A percentile compares a stretch with the other conserved stretches of the same genome.
Evolutionary conservation across 495 filamentous ascomycete genomes (phyloP).

Genomic region (Stereocaulon alpinum): DNA sequence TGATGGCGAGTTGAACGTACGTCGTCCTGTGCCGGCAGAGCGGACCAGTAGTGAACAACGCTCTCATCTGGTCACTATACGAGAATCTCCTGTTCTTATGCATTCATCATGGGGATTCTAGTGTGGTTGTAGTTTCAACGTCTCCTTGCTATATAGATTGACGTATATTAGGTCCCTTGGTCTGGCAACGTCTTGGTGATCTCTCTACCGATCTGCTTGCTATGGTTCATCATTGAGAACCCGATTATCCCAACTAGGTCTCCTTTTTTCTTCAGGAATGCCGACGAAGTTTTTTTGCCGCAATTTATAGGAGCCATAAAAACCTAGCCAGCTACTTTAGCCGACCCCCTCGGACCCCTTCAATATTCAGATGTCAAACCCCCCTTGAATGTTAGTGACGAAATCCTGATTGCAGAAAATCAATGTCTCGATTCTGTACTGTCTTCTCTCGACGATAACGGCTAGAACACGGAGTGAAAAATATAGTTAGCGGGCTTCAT

Average conservation of each 20-base stretch:
- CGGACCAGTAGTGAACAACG: not conserved
- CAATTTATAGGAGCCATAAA: not conserved
- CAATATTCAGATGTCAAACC: not conserved
- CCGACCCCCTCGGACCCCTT: not conserved
- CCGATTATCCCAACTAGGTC: not conserved
- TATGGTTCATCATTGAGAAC: not conserved
- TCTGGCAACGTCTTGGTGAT: not conserved
- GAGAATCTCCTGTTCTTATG: not conserved
- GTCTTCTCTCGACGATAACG: not conserved
- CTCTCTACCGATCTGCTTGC: not conserved
- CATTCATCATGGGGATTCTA: not conserved
- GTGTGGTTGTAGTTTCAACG: not conserved
- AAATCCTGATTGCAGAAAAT: not conserved
- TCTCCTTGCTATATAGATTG: not conserved
- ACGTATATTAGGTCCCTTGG: not conserved
- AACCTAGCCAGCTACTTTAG: not conserved
- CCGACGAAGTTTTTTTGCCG: not conserved
- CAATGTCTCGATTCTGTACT: not conserved
- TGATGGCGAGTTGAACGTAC: not conserved
- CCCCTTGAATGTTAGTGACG: not conserved
- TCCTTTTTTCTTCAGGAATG: not conserved
- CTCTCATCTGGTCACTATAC: not conserved
- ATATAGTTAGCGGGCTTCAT: not conserved
- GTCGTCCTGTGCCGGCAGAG: not conserved
- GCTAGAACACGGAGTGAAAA: not conserved